A percentile compares a stretch with the other conserved stretches of the same genome.
Evolutionary conservation across 1,284 basidiomycete genomes (phyloP).

Genomic region (Malassezia brasiliensis): DNA sequence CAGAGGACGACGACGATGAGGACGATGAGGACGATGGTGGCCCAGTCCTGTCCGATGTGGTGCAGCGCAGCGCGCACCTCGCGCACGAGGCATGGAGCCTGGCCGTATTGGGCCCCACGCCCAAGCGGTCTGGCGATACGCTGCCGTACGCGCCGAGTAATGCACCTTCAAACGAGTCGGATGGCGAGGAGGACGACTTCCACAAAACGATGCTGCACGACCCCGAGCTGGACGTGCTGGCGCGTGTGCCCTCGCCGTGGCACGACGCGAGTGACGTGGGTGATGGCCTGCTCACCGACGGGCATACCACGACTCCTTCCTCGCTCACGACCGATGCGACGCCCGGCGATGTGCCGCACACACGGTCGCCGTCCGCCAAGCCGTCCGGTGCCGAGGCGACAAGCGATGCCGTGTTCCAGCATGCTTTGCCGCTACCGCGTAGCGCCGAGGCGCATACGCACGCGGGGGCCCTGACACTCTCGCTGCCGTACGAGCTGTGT

Average conservation of each 20-base stretch:
- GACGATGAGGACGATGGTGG: constrained; percentile 8
- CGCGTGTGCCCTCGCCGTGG: constrained; percentile 17
- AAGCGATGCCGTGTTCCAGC: constrained; percentile 29
- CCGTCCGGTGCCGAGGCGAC: neutral
- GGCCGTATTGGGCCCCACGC: neutral
- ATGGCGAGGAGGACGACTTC: constrained; percentile 40
- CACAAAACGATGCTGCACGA: constrained; percentile 41
- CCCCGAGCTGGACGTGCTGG: constrained; percentile 30
- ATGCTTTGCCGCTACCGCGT: constrained; percentile 32
- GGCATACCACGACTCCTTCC: constrained; percentile 9
- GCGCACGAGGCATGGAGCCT: constrained; percentile 11
- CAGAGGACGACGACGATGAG: constrained; percentile 6
- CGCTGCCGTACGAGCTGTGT: constrained; percentile 23
- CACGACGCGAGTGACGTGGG: neutral
- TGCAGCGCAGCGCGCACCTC: constrained; percentile 1
- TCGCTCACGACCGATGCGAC: constrained; percentile 1
- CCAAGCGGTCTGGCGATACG: neutral
- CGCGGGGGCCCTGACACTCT: constrained; percentile 30
- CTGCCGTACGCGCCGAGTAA: neutral
- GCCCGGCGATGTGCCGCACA: neutral
- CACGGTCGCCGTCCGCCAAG: neutral
- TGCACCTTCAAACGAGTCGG: constrained; percentile 8
- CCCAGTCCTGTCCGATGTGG: neutral
- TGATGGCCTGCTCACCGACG: constrained; percentile 11
- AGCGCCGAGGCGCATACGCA: constrained; percentile 26